These are phyloP conservation scores for Pyrenopolyporus hunteri DNA, from an alignment of 495 filamentous ascomycete genomes.

Conservation along the genomic window DNA sequence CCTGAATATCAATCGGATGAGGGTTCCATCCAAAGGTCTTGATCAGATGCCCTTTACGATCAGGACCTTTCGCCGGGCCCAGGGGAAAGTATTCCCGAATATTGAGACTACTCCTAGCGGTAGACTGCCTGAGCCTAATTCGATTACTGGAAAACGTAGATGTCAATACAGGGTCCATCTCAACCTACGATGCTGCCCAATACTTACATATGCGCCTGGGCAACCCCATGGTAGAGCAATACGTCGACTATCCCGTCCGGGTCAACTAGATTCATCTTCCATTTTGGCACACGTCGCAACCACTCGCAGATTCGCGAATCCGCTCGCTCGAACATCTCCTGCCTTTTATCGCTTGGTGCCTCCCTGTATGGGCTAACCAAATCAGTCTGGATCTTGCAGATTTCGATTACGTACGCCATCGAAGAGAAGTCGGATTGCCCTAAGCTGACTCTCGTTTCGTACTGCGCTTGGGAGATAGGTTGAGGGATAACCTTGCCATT, in stretches of 20 bases:
- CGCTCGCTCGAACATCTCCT: constrained; percentile 54
- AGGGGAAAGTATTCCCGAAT: constrained; percentile 52
- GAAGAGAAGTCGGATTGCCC: constrained; percentile 62
- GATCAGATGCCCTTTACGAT: constrained; percentile 47
- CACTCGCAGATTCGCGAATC: constrained; percentile 73
- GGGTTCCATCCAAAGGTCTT: constrained; percentile 50
- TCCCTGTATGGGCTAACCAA: constrained; percentile 56
- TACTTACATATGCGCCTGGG: constrained; percentile 41
- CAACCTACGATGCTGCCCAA: constrained; percentile 48
- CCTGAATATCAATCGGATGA: constrained; percentile 55
- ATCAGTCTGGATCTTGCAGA: constrained; percentile 63
- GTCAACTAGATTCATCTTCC: constrained; percentile 67
- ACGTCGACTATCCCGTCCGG: constrained; percentile 68
- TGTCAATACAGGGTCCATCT: constrained; percentile 51
- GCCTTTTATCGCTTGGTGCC: constrained; percentile 25
- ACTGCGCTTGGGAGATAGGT: constrained; percentile 61
- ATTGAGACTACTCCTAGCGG: constrained; percentile 62
- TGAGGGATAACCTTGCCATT: constrained; percentile 55
- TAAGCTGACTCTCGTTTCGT: constrained; percentile 60
- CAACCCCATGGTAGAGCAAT: constrained; percentile 73
- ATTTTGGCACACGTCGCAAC: constrained; percentile 68
- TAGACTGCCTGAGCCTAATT: constrained; percentile 39
- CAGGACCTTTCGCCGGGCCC: constrained; percentile 49
- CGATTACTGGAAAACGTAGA: constrained; percentile 14
- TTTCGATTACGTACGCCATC: constrained; percentile 63